phyloP scores from a whole-genome alignment of 257 asterid species.

The Nicotiana sylvestris region DNA sequence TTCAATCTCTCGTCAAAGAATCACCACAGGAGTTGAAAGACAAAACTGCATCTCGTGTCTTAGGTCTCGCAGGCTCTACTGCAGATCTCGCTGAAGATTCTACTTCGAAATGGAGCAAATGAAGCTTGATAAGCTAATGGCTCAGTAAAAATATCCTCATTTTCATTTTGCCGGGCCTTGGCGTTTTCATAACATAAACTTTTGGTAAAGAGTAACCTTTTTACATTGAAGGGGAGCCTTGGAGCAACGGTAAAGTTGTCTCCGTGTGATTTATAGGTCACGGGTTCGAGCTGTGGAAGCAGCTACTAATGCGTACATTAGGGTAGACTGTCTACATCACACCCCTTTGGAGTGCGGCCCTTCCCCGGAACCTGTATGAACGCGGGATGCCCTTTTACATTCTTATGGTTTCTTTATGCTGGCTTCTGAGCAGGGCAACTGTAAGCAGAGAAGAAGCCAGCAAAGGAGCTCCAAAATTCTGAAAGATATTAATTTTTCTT shows the following conservation, averaged over 20 bases:
- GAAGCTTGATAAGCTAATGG: conserved; percentile 72
- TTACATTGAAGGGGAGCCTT: no score
- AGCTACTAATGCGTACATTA: no score
- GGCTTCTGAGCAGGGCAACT: conserved; percentile 29
- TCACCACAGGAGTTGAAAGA: conserved; percentile 59
- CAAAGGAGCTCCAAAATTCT: conserved; percentile 24
- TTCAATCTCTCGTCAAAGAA: conserved; percentile 78
- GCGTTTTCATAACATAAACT: conserved; percentile 18
- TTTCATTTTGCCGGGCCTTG: conserved; percentile 23
- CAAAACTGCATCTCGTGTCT: conserved; percentile 25
- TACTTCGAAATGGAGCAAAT: conserved; percentile 49
- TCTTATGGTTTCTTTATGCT: conserved; percentile 27
- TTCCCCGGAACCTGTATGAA: no score
- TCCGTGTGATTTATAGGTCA: no score
- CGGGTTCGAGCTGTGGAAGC: no score
- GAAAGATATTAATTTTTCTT: conserved; percentile 27
- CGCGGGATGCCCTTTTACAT: background rate
- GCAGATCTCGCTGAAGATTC: conserved; percentile 30
- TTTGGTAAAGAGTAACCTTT: conserved; percentile 13
- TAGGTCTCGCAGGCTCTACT: conserved; percentile 24
- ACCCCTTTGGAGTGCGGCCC: no score
- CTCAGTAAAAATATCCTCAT: conserved; percentile 33
- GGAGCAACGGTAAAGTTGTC: no score
- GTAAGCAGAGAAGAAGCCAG: conserved; percentile 19
- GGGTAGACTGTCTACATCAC: no score